A percentile compares a stretch with the other conserved stretches of the same genome.
These are phyloP conservation scores for Petrea volubilis DNA, from an alignment of 257 asterid genomes.

Conservation along the genomic window DNA sequence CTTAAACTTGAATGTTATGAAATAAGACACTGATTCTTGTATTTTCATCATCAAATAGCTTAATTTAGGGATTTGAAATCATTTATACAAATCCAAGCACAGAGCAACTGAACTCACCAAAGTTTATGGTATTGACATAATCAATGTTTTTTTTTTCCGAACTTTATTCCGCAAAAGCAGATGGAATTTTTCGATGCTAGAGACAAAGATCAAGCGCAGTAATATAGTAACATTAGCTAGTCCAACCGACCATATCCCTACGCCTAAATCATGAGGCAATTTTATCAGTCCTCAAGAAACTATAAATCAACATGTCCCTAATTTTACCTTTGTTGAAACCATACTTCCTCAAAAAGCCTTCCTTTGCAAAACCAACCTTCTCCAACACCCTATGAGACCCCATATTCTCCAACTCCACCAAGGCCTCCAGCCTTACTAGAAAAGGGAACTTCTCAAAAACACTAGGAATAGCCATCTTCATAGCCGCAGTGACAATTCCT, in stretches of 20 bases:
- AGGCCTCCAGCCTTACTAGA: conserved; percentile 65
- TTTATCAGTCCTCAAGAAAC: conserved; percentile 51
- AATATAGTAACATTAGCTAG: not conserved
- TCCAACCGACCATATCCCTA: not conserved
- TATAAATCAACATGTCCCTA: conserved; percentile 58
- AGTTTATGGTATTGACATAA: not conserved
- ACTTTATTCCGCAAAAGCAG: not conserved
- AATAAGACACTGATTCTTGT: not conserved
- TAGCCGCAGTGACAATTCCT: conserved; percentile 55
- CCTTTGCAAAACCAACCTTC: conserved; percentile 62
- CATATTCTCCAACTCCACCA: conserved; percentile 66
- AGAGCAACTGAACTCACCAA: not conserved
- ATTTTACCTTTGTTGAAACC: conserved; percentile 65
- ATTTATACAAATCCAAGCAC: no score
- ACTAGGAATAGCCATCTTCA: conserved; percentile 45
- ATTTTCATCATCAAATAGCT: not conserved
- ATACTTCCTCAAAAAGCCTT: conserved; percentile 64
- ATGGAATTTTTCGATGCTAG: not conserved
- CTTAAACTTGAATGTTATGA: not conserved
- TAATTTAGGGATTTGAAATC: not conserved
- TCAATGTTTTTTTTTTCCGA: not conserved
- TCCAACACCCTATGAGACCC: conserved; percentile 70
- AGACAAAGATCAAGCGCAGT: not conserved
- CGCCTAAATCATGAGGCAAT: not conserved
- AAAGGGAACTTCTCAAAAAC: conserved; percentile 46